Percentiles rank a stretch among this genome's conserved stretches.
phyloP scores from a whole-genome alignment of 164 flowering plant species.

The Macadamia tetraphylla region DNA sequence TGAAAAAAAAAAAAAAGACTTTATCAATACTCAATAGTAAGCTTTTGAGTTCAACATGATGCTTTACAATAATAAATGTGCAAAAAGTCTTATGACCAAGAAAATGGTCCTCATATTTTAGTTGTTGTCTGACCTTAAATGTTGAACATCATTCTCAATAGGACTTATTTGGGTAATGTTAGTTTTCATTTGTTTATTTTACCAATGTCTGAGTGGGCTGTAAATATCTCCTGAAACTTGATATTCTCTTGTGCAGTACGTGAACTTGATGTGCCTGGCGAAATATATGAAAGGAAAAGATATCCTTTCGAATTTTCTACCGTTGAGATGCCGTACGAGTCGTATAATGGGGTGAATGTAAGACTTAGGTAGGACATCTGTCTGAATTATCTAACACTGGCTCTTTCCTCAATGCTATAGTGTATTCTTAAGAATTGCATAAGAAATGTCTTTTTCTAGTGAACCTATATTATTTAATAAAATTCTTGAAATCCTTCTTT shows the following conservation, averaged over 20 bases:
- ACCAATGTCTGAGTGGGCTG: background rate
- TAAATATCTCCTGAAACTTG: conserved; percentile 1
- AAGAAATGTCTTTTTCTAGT: no score
- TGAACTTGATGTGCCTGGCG: conserved; percentile 97
- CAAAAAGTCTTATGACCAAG: no score
- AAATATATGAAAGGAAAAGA: conserved; percentile 83
- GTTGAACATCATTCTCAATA: background rate
- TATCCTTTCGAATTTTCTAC: conserved; percentile 95
- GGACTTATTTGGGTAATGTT: background rate
- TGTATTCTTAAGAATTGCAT: no score
- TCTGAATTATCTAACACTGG: background rate
- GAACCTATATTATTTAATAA: no score
- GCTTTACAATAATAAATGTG: no score
- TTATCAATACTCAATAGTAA: no score
- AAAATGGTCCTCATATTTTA: no score
- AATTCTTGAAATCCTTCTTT: background rate
- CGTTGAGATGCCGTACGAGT: conserved; percentile 97
- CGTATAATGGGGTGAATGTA: conserved; percentile 92
- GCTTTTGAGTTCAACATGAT: no score
- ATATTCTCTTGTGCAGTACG: conserved; percentile 56
- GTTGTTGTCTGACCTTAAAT: background rate
- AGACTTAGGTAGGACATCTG: conserved; percentile 67
- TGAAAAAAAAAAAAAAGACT: no score
- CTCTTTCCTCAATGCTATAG: background rate
- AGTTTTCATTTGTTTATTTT: background rate